Evolutionary conservation across 495 filamentous ascomycete species (phyloP).

Genomic region (Penicillium chermesinum): DNA sequence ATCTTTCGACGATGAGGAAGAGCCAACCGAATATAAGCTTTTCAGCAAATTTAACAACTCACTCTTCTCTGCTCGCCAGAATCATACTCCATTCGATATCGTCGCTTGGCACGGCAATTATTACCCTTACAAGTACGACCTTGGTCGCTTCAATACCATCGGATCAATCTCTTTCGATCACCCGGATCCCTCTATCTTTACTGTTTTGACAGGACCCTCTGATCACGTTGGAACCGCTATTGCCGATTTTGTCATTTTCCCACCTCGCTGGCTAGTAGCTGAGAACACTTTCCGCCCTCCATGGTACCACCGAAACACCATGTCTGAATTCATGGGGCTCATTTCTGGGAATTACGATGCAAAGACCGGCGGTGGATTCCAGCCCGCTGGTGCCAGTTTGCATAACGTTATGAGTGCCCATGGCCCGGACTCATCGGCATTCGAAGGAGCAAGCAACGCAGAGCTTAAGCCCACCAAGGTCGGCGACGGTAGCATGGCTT

Average conservation of each 20-base stretch:
- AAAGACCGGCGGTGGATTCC: constrained; percentile 59
- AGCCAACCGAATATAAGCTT: constrained; percentile 49
- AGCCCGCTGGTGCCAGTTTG: constrained; percentile 56
- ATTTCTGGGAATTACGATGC: constrained; percentile 63
- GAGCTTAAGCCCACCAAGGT: constrained; percentile 55
- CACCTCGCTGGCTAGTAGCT: constrained; percentile 72
- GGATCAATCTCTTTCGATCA: constrained; percentile 73
- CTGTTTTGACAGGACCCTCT: constrained; percentile 70
- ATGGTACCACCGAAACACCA: constrained; percentile 76
- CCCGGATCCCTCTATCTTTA: constrained; percentile 78
- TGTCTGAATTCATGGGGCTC: constrained; percentile 61
- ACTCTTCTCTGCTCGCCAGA: constrained; percentile 67
- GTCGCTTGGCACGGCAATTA: constrained; percentile 77
- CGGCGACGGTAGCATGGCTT: constrained; percentile 59
- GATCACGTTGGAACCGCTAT: constrained; percentile 69
- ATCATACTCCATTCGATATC: constrained; percentile 75
- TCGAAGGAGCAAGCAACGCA: constrained; percentile 54
- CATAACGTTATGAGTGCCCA: constrained; percentile 63
- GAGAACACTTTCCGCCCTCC: constrained; percentile 79
- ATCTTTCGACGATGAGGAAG: constrained; percentile 58
- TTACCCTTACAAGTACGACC: constrained; percentile 85
- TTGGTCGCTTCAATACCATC: constrained; percentile 73
- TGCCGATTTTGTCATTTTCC: constrained; percentile 80
- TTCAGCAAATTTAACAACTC: constrained; percentile 75
- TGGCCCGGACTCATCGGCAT: constrained; percentile 53